These are phyloP conservation scores for Staphylotrichum tortipilum DNA, from an alignment of 495 filamentous ascomycete genomes.

Conservation along the genomic window DNA sequence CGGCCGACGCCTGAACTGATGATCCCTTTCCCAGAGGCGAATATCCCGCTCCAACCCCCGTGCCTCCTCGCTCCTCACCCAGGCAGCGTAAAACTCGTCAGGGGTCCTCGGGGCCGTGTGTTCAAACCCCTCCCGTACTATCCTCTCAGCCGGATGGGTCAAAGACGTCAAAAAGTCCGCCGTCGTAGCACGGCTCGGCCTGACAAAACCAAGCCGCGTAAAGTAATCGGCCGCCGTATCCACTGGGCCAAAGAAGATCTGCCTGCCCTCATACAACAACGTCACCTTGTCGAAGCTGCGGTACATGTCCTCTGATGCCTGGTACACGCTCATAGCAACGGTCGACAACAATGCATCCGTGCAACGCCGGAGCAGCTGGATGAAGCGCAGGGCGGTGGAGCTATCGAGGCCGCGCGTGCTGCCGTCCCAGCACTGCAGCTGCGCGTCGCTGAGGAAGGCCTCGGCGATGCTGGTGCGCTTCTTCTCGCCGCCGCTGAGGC, in stretches of 20 bases:
- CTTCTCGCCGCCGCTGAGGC: constrained; percentile 53
- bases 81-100: constrained; percentile 49
- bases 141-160: constrained; percentile 58
- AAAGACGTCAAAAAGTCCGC: constrained; percentile 65
- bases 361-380: constrained; percentile 59
- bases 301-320: constrained; percentile 71
- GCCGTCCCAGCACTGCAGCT: constrained; percentile 48
- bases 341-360: constrained; percentile 69
- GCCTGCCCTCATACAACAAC: constrained; percentile 53
- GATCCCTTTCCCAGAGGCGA: too few relatives aligned
- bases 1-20: too few relatives aligned
- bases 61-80: constrained; percentile 9
- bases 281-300: constrained; percentile 61
- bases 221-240: constrained; percentile 52
- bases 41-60: too few relatives aligned
- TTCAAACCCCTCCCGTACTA: constrained; percentile 54
- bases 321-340: constrained; percentile 69
- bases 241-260: constrained; percentile 56
- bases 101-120: constrained; percentile 49
- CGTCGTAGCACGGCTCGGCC: constrained; percentile 44
- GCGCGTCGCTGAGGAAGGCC: constrained; percentile 24
- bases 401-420: constrained; percentile 69
- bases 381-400: constrained; percentile 65
- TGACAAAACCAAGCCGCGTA: constrained; percentile 43
- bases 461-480: constrained; percentile 46